A percentile compares a stretch with the other conserved stretches of the same genome.
Conservation (phyloP, 2,329 filamentous ascomycete species). For the Botrytis aclada region DNA sequence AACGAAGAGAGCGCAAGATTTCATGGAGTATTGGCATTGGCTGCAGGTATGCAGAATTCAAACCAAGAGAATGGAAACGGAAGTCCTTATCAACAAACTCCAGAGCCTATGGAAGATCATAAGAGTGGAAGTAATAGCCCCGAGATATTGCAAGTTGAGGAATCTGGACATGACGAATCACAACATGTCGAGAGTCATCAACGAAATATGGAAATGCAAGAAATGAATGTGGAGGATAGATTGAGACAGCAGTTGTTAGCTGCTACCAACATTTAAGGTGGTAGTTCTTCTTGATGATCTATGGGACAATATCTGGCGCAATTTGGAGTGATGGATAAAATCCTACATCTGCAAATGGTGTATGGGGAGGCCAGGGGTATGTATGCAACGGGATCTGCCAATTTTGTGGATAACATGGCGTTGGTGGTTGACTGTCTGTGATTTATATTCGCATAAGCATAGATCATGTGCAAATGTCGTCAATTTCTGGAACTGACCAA, state of each 20-base stretch:
- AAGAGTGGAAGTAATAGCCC: constrained; percentile 14
- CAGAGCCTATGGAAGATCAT: constrained; percentile 6
- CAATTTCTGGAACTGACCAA: neutral
- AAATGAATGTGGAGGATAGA: constrained; percentile 18
- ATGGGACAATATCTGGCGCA: neutral
- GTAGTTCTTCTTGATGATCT: neutral
- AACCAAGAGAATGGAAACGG: constrained; percentile 12
- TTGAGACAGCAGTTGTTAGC: constrained; percentile 15
- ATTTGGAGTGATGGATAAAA: neutral
- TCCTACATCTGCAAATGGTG: neutral
- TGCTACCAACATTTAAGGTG: constrained; percentile 1
- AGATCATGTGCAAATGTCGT: neutral
- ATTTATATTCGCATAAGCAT: neutral
- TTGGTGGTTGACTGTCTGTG: neutral
- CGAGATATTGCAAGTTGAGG: constrained; percentile 25
- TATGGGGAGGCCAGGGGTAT: neutral
- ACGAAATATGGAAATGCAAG: constrained; percentile 7
- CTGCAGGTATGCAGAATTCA: constrained; percentile 43
- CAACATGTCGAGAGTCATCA: neutral
- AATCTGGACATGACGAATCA: constrained; percentile 15
- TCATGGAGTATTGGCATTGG: constrained; percentile 58
- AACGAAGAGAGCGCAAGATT: constrained; percentile 59
- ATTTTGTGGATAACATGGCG: neutral
- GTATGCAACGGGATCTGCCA: neutral
- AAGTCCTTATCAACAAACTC: constrained; percentile 6